These are phyloP conservation scores for Calycina marina DNA, from an alignment of 2,329 filamentous ascomycete species.

Conservation along the genomic window DNA sequence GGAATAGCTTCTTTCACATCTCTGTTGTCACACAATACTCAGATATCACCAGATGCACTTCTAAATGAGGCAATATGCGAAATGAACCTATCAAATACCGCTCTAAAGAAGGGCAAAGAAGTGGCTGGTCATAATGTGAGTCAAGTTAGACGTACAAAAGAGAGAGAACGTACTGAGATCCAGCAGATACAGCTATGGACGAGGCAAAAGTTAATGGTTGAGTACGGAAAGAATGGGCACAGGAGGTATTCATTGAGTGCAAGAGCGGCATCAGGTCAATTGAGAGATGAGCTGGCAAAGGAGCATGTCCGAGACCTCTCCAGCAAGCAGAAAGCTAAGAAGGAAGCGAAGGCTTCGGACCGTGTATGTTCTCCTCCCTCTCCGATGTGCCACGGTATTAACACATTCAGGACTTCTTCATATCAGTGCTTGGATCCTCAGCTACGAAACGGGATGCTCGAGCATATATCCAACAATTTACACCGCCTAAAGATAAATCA, in stretches of 20 bases:
- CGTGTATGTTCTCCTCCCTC: slow-evolving; percentile 26
- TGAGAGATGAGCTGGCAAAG: slow-evolving; percentile 16
- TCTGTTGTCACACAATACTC: too few species aligned
- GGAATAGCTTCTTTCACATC: too few species aligned
- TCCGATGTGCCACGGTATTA: slow-evolving; percentile 1
- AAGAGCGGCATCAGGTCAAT: slow-evolving; percentile 9
- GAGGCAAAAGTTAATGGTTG: slow-evolving; percentile 7
- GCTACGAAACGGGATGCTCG: slow-evolving; percentile 88
- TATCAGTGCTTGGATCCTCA: slow-evolving; percentile 75
- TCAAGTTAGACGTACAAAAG: slow-evolving; percentile 6
- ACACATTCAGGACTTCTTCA: slow-evolving; percentile 57
- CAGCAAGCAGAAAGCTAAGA: slow-evolving; percentile 27
- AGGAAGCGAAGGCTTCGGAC: slow-evolving; percentile 32
- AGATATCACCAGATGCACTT: too few species aligned
- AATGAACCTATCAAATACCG: slow-evolving; percentile 16
- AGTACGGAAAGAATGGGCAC: slow-evolving; percentile 1
- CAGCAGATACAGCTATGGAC: slow-evolving; percentile 17
- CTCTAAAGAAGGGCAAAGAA: slow-evolving; percentile 21
- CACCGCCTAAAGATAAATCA: slow-evolving; percentile 25
- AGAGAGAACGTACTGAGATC: slow-evolving; percentile 4
- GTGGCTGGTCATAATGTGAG: slow-evolving; percentile 22
- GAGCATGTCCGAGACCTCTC: slow-evolving; percentile 18
- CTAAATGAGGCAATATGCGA: slow-evolving; percentile 1
- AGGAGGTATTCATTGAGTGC: slow-evolving; percentile 8
- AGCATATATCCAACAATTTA: slow-evolving; percentile 80